Percentiles rank a stretch among this genome's conserved stretches.
These are phyloP conservation scores for Solanum hybrid DNA, from an alignment of 305 asterid species.

Conservation along the genomic window DNA sequence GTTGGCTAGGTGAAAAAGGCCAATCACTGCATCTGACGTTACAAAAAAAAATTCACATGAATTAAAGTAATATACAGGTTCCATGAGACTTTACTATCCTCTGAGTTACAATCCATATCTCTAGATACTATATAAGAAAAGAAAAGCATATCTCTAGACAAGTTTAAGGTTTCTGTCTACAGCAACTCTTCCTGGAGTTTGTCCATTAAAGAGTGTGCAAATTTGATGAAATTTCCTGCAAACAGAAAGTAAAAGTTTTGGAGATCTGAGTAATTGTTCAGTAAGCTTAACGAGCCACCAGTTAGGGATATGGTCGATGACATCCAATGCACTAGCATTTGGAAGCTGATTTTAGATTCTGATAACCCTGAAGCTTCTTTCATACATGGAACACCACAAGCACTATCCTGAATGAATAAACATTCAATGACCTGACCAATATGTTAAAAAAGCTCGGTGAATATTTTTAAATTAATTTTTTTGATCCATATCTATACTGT, in stretches of 20 bases:
- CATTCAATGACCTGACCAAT: not conserved
- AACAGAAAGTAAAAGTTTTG: not conserved
- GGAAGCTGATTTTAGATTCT: not conserved
- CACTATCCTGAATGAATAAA: not conserved
- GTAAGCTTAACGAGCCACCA: not conserved
- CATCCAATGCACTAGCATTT: not conserved
- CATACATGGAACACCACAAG: not conserved
- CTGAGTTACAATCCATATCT: not conserved
- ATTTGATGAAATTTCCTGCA: not conserved
- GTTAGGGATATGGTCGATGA: not conserved
- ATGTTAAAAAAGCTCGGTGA: not conserved
- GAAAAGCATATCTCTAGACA: not conserved
- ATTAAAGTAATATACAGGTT: not conserved
- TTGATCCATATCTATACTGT: not conserved
- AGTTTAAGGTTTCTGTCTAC: not conserved
- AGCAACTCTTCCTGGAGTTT: not conserved
- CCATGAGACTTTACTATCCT: not conserved
- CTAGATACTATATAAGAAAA: not conserved
- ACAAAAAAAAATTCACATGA: not conserved
- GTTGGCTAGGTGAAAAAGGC: not conserved
- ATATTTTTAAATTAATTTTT: not conserved
- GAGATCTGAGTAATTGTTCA: not conserved
- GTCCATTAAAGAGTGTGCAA: not conserved
- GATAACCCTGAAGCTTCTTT: not conserved
- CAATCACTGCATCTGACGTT: not conserved